Conservation (phyloP, 495 filamentous ascomycete genomes). For the Rhypophila decipiens region DNA sequence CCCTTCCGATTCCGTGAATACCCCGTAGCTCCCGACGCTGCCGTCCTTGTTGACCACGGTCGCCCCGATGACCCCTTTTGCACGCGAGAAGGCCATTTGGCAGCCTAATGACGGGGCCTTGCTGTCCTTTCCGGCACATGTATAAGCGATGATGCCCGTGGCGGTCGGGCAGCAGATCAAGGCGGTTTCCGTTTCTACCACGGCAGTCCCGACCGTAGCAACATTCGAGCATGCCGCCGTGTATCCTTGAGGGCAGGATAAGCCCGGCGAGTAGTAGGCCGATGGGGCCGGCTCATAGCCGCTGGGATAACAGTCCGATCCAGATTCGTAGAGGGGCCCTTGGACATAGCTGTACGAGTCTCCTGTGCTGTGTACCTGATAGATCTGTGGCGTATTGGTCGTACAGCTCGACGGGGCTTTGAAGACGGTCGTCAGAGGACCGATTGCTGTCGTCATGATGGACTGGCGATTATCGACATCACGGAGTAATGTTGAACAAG, state of each 20-base stretch:
- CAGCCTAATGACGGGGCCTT: slow-evolving; percentile 13
- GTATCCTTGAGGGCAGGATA: slow-evolving; percentile 25
- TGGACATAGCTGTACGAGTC: slow-evolving; percentile 15
- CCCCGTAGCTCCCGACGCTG: slow-evolving; percentile 4
- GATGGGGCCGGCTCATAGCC: slow-evolving; percentile 21
- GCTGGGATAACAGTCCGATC: slow-evolving; percentile 20
- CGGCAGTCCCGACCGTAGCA: background rate
- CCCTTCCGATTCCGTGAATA: slow-evolving; percentile 9
- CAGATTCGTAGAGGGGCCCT: slow-evolving; percentile 19
- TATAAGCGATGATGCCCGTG: slow-evolving; percentile 12
- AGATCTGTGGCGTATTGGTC: slow-evolving; percentile 16
- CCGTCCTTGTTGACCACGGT: slow-evolving; percentile 12
- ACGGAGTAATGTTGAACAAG: too few species aligned
- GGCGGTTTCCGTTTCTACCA: slow-evolving; percentile 16
- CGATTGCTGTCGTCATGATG: slow-evolving; percentile 27
- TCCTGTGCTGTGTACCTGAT: slow-evolving; percentile 16
- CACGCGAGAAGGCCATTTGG: slow-evolving; percentile 13
- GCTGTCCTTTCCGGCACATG: slow-evolving; percentile 8
- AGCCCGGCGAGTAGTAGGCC: slow-evolving; percentile 28
- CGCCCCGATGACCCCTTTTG: slow-evolving; percentile 8
- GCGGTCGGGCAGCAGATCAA: slow-evolving; percentile 25
- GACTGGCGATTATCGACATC: too few species aligned
- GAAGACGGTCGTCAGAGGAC: slow-evolving; percentile 26
- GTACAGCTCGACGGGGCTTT: slow-evolving; percentile 22
- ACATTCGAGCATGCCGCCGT: slow-evolving; percentile 22